These are phyloP conservation scores for Mortierella claussenii DNA, from an alignment of 192 early-diverging fungal genomes.

Conservation along the genomic window DNA sequence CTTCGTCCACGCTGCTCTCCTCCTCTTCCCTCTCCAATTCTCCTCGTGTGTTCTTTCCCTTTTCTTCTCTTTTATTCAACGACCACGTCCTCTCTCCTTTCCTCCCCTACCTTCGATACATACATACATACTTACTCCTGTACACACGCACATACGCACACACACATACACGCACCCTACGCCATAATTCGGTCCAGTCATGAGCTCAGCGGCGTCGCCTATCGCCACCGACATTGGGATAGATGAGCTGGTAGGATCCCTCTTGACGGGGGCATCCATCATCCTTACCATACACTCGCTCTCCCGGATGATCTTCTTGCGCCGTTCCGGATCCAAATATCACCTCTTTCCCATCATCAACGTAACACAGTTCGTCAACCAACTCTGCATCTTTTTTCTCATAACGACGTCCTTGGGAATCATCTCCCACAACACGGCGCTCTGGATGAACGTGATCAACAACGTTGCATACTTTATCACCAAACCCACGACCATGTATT, in stretches of 20 bases:
- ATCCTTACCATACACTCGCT: slow-evolving; percentile 45
- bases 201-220: slow-evolving; percentile 24
- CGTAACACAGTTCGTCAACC: slow-evolving; percentile 46
- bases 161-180: neutral
- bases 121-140: no score
- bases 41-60: neutral
- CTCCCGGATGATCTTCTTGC: slow-evolving; percentile 47
- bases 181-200: neutral
- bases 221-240: slow-evolving; percentile 25
- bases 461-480: slow-evolving; percentile 54
- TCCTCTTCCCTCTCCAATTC: neutral
- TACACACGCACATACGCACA: no score
- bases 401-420: slow-evolving; percentile 18
- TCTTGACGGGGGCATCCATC: slow-evolving; percentile 48
- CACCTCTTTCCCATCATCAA: slow-evolving; percentile 56
- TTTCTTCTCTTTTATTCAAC: neutral
- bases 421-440: slow-evolving; percentile 17
- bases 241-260: slow-evolving; percentile 35
- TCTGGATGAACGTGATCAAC: slow-evolving; percentile 49
- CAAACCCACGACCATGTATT: slow-evolving; percentile 49
- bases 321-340: slow-evolving; percentile 34
- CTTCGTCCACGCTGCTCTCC: no score
- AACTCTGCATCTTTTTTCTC: slow-evolving; percentile 42
- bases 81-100: neutral
- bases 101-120: no score